phyloP scores from a whole-genome alignment of 208 protist genomes.

The Histomonas meleagridis region DNA sequence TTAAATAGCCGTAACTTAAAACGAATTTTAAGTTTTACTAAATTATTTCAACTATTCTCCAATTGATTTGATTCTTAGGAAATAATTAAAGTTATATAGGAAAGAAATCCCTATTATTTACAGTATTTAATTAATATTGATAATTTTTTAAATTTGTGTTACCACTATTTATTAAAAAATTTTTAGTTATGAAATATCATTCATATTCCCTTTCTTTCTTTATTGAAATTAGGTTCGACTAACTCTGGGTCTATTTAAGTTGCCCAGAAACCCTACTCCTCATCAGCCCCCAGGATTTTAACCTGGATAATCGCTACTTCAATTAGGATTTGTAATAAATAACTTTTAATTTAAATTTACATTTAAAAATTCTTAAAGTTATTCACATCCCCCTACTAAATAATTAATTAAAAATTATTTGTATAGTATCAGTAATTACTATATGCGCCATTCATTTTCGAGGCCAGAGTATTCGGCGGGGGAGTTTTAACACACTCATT shows the following conservation, averaged over 20 bases:
- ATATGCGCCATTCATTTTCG: conserved; percentile 66
- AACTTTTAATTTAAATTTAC: conserved; percentile 52
- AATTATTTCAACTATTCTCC: not conserved
- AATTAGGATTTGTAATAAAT: conserved; percentile 64
- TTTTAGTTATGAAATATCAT: not conserved
- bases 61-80: not conserved
- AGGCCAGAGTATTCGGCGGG: conserved; percentile 63
- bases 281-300: conserved; percentile 60
- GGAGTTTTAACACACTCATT: conserved; percentile 67
- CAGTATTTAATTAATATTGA: not conserved
- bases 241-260: conserved; percentile 57
- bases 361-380: conserved; percentile 50
- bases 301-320: conserved; percentile 65
- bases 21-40: not conserved
- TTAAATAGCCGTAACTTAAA: not conserved
- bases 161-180: not conserved
- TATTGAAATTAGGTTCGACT: conserved; percentile 58
- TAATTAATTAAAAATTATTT: conserved; percentile 42
- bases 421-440: conserved; percentile 54
- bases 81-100: not conserved
- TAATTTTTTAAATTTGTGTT: not conserved
- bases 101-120: not conserved
- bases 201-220: not conserved
- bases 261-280: conserved; percentile 62
- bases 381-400: conserved; percentile 59